Conservation (phyloP, 2,329 filamentous ascomycete genomes). For the Aspergillus fischeri region DNA sequence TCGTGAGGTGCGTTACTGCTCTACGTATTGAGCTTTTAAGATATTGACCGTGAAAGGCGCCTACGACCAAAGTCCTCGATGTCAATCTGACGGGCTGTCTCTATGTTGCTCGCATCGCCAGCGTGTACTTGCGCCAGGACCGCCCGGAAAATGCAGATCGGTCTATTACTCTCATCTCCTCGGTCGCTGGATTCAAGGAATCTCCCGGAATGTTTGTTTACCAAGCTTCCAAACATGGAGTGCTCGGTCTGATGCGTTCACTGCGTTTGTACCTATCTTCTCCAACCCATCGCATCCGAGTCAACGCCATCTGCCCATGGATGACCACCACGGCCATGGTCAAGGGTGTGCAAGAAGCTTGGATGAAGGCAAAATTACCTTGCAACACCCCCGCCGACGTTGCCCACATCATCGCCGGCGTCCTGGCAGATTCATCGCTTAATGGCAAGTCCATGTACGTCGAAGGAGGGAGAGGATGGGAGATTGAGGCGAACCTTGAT, state of each 20-base stretch:
- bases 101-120: slow-evolving; percentile 47
- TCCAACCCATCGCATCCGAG: slow-evolving; percentile 37
- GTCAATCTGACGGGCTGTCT: slow-evolving; percentile 48
- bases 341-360: slow-evolving; percentile 32
- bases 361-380: slow-evolving; percentile 37
- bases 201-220: slow-evolving; percentile 48
- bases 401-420: slow-evolving; percentile 35
- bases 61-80: slow-evolving; percentile 39
- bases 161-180: slow-evolving; percentile 44
- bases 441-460: slow-evolving; percentile 43
- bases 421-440: slow-evolving; percentile 31
- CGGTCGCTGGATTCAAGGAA: slow-evolving; percentile 48
- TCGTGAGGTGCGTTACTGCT: slow-evolving; percentile 27
- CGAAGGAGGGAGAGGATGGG: slow-evolving; percentile 42
- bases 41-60: slow-evolving; percentile 4
- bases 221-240: slow-evolving; percentile 48
- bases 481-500: slow-evolving; percentile 42
- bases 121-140: slow-evolving; percentile 47
- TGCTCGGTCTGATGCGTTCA: slow-evolving; percentile 48
- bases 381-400: slow-evolving; percentile 40
- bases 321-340: slow-evolving; percentile 39
- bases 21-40: not conserved
- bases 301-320: slow-evolving; percentile 45
- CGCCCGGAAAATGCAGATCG: slow-evolving; percentile 31
- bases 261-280: slow-evolving; percentile 35